Conservation (phyloP, 1,284 basidiomycete genomes). For the Thecaphora thlaspeos region DNA sequence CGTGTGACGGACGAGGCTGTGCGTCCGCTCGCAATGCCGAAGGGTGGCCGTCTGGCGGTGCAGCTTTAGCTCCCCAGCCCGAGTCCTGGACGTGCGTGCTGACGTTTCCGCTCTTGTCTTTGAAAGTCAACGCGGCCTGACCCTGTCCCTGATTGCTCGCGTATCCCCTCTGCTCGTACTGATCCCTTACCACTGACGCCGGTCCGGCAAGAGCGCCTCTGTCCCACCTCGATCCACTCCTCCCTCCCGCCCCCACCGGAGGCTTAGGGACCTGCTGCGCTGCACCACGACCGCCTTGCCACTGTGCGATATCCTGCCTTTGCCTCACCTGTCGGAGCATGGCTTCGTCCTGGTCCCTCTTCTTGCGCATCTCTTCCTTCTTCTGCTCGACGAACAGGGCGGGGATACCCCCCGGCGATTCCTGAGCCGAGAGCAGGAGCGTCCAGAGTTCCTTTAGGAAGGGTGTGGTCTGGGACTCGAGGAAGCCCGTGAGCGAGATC, state of each 20-base stretch:
- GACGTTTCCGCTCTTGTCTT: conserved; percentile 60
- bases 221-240: conserved; percentile 30
- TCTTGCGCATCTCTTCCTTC: conserved; percentile 85
- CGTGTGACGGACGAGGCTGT: conserved; percentile 3
- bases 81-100: conserved; percentile 59
- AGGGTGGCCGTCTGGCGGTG: neutral
- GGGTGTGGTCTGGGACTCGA: conserved; percentile 69
- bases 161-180: too few relatives aligned
- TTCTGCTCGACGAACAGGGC: conserved; percentile 92
- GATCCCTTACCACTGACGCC: too few relatives aligned
- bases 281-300: conserved; percentile 2
- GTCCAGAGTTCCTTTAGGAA: conserved; percentile 91
- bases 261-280: conserved; percentile 51
- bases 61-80: conserved; percentile 25
- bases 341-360: conserved; percentile 68
- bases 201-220: too few relatives aligned
- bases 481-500: conserved; percentile 86
- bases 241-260: conserved; percentile 60
- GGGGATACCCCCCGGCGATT: conserved; percentile 83
- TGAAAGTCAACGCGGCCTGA: neutral
- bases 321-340: conserved; percentile 66
- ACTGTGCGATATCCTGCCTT: conserved; percentile 29
- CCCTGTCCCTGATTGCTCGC: neutral
- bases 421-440: conserved; percentile 83
- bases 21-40: conserved; percentile 1